A percentile compares a stretch with the other conserved stretches of the same genome.
These are phyloP conservation scores for Suillus subluteus DNA, from an alignment of 768 basidiomycete genomes.

Conservation along the genomic window DNA sequence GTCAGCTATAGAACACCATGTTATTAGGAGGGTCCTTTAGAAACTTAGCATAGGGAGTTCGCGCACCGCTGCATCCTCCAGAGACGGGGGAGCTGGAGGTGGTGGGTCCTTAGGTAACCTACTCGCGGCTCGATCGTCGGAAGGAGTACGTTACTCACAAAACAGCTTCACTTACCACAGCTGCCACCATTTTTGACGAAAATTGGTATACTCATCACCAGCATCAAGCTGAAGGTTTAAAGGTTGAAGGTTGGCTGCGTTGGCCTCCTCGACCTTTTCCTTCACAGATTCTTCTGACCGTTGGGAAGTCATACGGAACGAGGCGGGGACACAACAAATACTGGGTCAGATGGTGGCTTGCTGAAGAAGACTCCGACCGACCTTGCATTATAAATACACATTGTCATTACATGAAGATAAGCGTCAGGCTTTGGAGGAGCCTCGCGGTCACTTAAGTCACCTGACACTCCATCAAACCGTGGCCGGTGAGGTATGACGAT, in stretches of 20 bases:
- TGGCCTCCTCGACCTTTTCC: neutral
- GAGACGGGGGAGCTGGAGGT: conserved; percentile 53
- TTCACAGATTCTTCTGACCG: neutral
- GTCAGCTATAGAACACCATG: conserved; percentile 41
- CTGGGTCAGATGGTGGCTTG: neutral
- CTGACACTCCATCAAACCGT: neutral
- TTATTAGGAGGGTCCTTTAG: neutral
- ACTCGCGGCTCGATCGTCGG: neutral
- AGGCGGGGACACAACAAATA: neutral
- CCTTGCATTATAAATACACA: neutral
- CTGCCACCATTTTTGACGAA: conserved; percentile 56
- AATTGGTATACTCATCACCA: conserved; percentile 42
- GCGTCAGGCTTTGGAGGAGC: neutral
- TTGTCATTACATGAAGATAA: neutral
- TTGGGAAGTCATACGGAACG: neutral
- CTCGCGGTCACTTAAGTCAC: neutral
- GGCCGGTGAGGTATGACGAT: neutral
- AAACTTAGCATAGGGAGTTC: neutral
- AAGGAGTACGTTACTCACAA: neutral
- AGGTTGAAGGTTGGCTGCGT: neutral
- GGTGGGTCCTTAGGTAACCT: conserved; percentile 67
- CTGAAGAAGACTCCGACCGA: neutral
- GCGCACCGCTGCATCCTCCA: conserved; percentile 58
- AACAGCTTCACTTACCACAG: conserved; percentile 44
- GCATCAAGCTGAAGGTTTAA: conserved; percentile 41